These are phyloP conservation scores for Pseudogymnoascus sp. DNA, from an alignment of 2,329 filamentous ascomycete genomes.

Conservation along the genomic window DNA sequence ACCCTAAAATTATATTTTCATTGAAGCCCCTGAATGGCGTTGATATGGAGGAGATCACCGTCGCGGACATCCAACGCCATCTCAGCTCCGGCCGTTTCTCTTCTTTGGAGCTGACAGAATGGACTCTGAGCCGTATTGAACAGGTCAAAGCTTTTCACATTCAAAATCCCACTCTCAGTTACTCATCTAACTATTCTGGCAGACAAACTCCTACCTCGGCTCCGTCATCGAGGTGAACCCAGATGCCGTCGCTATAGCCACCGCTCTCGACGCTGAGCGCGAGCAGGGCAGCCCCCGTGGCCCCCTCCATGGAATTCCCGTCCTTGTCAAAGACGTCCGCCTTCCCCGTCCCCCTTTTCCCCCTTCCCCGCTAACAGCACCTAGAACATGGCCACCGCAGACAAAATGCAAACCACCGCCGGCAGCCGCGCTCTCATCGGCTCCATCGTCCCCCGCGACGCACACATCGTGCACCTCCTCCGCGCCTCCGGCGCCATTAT, in stretches of 20 bases:
- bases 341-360: background rate
- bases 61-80: background rate
- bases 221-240: slow-evolving; percentile 21
- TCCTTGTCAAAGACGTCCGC: slow-evolving; percentile 43
- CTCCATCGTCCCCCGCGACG: slow-evolving; percentile 43
- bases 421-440: slow-evolving; percentile 48
- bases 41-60: slow-evolving; percentile 8
- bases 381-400: slow-evolving; percentile 44
- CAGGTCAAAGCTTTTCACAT: background rate
- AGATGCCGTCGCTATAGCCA: slow-evolving; percentile 19
- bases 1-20: background rate
- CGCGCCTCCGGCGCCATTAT: slow-evolving; percentile 53
- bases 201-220: slow-evolving; percentile 10
- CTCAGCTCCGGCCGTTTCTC: background rate
- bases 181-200: background rate
- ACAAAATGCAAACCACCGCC: slow-evolving; percentile 48
- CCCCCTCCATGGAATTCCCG: slow-evolving; percentile 47
- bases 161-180: background rate
- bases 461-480: slow-evolving; percentile 49
- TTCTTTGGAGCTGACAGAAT: slow-evolving; percentile 8
- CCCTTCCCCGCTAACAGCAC: background rate
- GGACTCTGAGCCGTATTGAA: background rate
- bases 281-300: slow-evolving; percentile 12
- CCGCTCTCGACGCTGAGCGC: slow-evolving; percentile 17
- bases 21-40: slow-evolving; percentile 1